Evolutionary conservation across 2,329 filamentous ascomycete genomes (phyloP), one percentile per base, ranked within the genome.

Genomic region (Pestalotiopsis sp.): DNA sequence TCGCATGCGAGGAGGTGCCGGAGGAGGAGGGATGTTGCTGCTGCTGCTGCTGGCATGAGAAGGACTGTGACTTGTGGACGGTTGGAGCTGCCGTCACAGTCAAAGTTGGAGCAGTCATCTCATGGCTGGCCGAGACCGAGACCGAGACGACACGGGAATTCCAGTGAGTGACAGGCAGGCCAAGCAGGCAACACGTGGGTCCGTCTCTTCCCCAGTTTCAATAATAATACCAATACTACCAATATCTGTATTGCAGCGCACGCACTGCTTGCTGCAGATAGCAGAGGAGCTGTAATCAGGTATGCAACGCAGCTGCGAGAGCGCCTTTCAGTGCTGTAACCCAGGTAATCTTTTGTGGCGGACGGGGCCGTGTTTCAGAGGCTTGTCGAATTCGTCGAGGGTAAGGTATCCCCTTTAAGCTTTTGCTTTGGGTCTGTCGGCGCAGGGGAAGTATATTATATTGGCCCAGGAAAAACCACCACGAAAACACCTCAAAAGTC

Each of bases 31-130:
- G 31, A 36, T 36, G 31, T 36, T 36, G 31, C 31, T 36, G 31
- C 31, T 36, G 74, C 68, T 69, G 70, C 31, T 36, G 74, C 68
- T 69, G 70, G 68, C 68, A 71, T 73, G 78, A 71, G 69, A 75
- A 60, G 27, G 31, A 73, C 71, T 76, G 75, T 70, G 81, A 75
- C 73, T 45, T 49, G 38, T 82, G 78, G 76, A 81, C 78, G 76
- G 81, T 77, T 74, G 80, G 77, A 71, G 80, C 77, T 70, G 72
- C 76, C 76, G 75, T 75, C 78, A 80, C 79, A 76, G 80, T 77
- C 76, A 81, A 73, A 71, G 77, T 79, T 72, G 80, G 75, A 68
- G 78, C 79, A 76, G 77, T 82, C 82, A 84, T 84, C 76, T 80
- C 82, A 83, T 83, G 77, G 77, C 77, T 70, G 71, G 62, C 58